Base-by-base conservation (phyloP, 148 eudicot genomes). In the Diospyros lotus region DNA sequence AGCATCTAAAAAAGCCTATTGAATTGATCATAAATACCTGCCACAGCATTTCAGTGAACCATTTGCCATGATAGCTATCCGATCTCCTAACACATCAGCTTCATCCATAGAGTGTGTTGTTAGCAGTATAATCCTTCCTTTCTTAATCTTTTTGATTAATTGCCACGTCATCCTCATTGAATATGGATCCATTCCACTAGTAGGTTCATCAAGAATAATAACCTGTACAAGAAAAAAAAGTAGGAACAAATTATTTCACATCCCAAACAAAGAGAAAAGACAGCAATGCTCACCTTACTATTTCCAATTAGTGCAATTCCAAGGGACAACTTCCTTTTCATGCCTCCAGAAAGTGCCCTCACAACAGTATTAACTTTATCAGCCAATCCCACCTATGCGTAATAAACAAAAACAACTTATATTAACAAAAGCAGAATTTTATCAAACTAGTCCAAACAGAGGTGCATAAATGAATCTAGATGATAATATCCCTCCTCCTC, bases 141-240 rank as follows among this genome's bases (percentile, higher is more conserved):
- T 96, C 86, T 89, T 96, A 51, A 90, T 75, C 76, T 83, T 93
- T 80, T 91, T 93, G 18, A 96, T 96, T 48, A 93, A 75, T 76
- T 96, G 99, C 99, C 99, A 96, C 40, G 98, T 96, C 89, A 96
- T 79, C 75, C 98, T 86, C 99, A 93, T 96, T 70, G 99, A 96
- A 84, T 96, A 96, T 58, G 99, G 99, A 87, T 96, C 99, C 99
- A 96, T 96, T 81, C 99, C 99, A 80, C 99, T 96, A 40, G 99
- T 96, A 61, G 99, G 99, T 78, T 96, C 99, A 80, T 96, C 99
- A 52, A 96, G 94, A 86, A 96, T 84, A 78, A 96, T 83, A 68
- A 96, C 88, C 98, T 92, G 80, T 76, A 66, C 68, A 75, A 80
- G 39, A 54, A 54, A 38, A 70, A 66, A 64, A 28, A 56, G 52